A percentile compares a stretch with the other conserved stretches of the same genome.
phyloP scores from a whole-genome alignment of 2,329 filamentous ascomycete genomes.

The Penicillium concentricum region DNA sequence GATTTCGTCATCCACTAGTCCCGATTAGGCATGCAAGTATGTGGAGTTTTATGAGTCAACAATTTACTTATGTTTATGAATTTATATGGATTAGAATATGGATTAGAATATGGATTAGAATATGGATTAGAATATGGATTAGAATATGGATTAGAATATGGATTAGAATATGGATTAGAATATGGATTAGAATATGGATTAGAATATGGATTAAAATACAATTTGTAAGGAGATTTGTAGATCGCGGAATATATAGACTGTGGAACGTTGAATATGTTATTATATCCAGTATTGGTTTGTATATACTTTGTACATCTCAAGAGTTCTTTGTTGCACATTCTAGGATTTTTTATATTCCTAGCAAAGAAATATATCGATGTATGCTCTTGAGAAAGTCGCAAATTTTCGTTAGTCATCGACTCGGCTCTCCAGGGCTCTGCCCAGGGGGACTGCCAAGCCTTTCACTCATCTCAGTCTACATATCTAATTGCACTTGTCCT shows the following conservation, averaged over 20 bases:
- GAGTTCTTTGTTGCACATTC: too few species aligned
- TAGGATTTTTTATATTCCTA: background rate
- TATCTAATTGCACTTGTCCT: background rate
- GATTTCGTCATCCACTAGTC: slow-evolving; percentile 24
- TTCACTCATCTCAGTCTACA: background rate
- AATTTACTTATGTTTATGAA: background rate
- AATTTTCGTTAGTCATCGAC: background rate
- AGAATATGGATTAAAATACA: too few species aligned
- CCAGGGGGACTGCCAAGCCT: background rate
- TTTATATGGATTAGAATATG: too few species aligned
- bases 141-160: too few species aligned
- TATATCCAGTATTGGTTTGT: too few species aligned
- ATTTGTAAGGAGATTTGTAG: background rate
- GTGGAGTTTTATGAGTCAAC: slow-evolving; percentile 8
- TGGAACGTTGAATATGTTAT: too few species aligned
- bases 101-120: too few species aligned
- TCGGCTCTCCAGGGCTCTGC: background rate
- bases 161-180: too few species aligned
- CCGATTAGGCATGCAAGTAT: slow-evolving; percentile 6
- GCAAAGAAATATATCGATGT: background rate
- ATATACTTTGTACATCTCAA: too few species aligned
- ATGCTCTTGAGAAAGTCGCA: background rate
- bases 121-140: too few species aligned
- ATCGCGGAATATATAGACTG: background rate
- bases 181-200: too few species aligned